Percentiles rank a stretch among this genome's conserved stretches.
phyloP scores from a whole-genome alignment of 2,329 filamentous ascomycete genomes.

The Cladobotryum mycophilum region DNA sequence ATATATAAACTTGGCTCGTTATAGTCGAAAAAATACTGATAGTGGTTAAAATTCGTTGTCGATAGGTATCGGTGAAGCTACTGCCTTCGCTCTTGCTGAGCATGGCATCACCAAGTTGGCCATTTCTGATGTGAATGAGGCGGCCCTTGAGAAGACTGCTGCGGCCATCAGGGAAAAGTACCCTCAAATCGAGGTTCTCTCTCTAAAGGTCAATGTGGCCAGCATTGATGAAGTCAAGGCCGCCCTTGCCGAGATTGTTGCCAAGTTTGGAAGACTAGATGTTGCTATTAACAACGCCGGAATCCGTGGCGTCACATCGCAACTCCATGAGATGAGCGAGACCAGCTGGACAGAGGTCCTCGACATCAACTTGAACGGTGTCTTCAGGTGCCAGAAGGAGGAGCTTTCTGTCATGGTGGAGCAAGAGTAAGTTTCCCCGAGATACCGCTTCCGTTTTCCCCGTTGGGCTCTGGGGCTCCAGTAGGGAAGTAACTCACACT shows the following conservation, averaged over 20 bases:
- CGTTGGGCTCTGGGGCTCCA: too few relatives aligned
- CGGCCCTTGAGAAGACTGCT: constrained; percentile 25
- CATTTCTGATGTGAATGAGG: constrained; percentile 38
- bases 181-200: constrained; percentile 34
- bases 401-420: constrained; percentile 45
- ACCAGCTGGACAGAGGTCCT: constrained; percentile 45
- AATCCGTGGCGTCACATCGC: constrained; percentile 34
- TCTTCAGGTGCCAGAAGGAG: constrained; percentile 51
- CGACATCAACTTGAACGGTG: constrained; percentile 48
- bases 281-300: constrained; percentile 52
- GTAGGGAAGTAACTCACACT: too few relatives aligned
- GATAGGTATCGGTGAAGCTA: constrained; percentile 42
- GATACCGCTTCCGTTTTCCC: background rate
- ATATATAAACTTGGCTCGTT: background rate
- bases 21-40: background rate
- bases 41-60: background rate
- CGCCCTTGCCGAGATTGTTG: constrained; percentile 34
- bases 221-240: constrained; percentile 36
- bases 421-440: constrained; percentile 33
- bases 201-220: constrained; percentile 40
- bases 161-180: constrained; percentile 29
- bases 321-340: constrained; percentile 40
- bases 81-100: constrained; percentile 40
- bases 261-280: constrained; percentile 47
- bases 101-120: constrained; percentile 42